Percentiles rank a stretch among this genome's conserved stretches.
Conservation (phyloP, 1,284 basidiomycete genomes). For the Ceratobasidium sp. region DNA sequence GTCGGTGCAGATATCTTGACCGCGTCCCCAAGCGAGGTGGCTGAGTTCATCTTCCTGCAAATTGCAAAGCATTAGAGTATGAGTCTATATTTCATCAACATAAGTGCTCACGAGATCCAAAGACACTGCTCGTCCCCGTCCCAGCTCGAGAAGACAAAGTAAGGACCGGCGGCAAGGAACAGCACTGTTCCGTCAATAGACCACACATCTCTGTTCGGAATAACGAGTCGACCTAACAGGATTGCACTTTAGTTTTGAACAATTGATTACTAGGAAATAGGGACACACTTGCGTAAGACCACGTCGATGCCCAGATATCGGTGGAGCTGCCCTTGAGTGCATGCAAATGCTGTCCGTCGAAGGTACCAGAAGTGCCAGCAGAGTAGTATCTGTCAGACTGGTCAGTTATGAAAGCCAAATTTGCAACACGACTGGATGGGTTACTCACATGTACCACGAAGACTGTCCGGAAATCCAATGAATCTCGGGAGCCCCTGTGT, state of each 20-base stretch:
- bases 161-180: conserved; percentile 9
- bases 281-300: conserved; percentile 17
- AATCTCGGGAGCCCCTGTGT: conserved; percentile 42
- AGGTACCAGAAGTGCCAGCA: background rate
- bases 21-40: background rate
- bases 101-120: conserved; percentile 36
- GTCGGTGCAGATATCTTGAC: conserved; percentile 23
- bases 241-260: background rate
- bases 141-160: conserved; percentile 37
- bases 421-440: background rate
- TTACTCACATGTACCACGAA: conserved; percentile 40
- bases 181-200: conserved; percentile 39
- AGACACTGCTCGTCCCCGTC: conserved; percentile 32
- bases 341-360: conserved; percentile 1
- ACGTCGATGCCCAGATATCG: conserved; percentile 32
- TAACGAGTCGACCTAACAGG: background rate
- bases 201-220: conserved; percentile 12
- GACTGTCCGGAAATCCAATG: conserved; percentile 35
- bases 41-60: background rate
- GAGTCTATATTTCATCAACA: background rate
- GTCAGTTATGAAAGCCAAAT: background rate
- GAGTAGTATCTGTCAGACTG: conserved; percentile 21
- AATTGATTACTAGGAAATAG: background rate
- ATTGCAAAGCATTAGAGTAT: background rate
- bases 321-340: conserved; percentile 31